Evolutionary conservation across 768 basidiomycete genomes (phyloP), one percentile per base, ranked within the genome.

Genomic region (Phlebiopsis flavidoalba): DNA sequence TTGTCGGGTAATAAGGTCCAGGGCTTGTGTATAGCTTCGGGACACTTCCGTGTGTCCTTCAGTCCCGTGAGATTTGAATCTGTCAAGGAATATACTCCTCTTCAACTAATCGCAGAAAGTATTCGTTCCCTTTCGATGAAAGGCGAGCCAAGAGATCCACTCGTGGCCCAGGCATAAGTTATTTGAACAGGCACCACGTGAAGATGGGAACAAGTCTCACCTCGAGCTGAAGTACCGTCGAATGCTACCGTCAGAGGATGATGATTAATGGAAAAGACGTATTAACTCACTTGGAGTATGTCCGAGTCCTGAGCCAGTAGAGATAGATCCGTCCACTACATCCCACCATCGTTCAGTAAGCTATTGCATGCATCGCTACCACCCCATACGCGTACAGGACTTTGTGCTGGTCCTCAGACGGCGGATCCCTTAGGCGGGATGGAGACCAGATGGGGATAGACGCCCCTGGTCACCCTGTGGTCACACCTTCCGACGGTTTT

Each of bases 91-190:
- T 98, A 73, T 98, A 98, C 75, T 98, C 96, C 70, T 98, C 97
- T 72, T 98, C 97, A 63, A 98, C 94, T 79, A n/a, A n/a, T 98
- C 95, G 74, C 96, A 97, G 70, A 98, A n/a, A 98, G 78, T 99
- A 99, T 77, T 99, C 97, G 72, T 99, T 98, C 60, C 97, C 95
- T 72, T 97, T 97, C 19, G 93, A 95, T 21, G 93, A 92, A 5
- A 98, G 79, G n/a, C n/a, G 70, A 98, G 97, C 95, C 95, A 98
- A 3, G 94, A 93, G 66, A 96, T 95, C 95, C 95, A 98, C 93
- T 95, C n/a, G 66, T 14, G 37, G 31, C 31, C 68, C n/a, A n/a
- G 10, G 37, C 15, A 31, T 54, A 36, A 19, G 51, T 22, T 48
- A n/a, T 26, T 36, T 3, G 36, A 5, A 43, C 8, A n/a, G 8